phyloP scores from a whole-genome alignment of 169 alveolate genomes.

The Perkinsus marinus region DNA sequence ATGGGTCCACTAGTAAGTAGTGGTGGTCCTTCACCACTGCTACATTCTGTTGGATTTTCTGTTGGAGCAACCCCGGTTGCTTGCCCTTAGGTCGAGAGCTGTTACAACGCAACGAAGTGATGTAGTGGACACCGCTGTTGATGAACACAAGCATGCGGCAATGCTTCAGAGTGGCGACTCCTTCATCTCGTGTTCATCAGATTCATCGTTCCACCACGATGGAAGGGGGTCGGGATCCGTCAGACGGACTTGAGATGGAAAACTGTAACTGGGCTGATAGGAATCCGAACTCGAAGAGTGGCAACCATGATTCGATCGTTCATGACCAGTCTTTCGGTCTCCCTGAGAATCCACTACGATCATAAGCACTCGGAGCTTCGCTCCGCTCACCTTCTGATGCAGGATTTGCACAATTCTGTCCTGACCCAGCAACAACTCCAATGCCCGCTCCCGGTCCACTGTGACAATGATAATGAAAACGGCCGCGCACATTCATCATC shows the following conservation, averaged over 20 bases:
- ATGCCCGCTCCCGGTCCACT: not conserved
- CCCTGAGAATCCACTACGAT: not conserved
- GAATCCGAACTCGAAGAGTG: not conserved
- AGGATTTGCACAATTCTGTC: not conserved
- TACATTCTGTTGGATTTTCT: no score
- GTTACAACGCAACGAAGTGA: not conserved
- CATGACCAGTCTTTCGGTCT: not conserved
- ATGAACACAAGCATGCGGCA: not conserved
- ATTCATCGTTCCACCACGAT: not conserved
- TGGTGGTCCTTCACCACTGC: no score
- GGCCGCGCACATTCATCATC: not conserved
- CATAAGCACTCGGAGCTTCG: no score
- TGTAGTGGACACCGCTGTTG: not conserved
- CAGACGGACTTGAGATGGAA: not conserved
- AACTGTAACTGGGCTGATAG: not conserved
- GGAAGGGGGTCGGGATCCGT: not conserved
- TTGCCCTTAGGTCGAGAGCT: no score
- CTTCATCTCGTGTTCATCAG: not conserved
- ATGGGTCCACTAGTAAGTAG: no score
- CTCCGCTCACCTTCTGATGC: not conserved
- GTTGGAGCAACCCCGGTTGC: no score
- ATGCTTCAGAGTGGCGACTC: not conserved
- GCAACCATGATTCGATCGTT: not conserved
- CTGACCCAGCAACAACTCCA: constrained; percentile 3
- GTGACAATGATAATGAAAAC: not conserved